Evolutionary conservation across 352 stramenopile species (phyloP).

Genomic region (Phytophthora multivora): DNA sequence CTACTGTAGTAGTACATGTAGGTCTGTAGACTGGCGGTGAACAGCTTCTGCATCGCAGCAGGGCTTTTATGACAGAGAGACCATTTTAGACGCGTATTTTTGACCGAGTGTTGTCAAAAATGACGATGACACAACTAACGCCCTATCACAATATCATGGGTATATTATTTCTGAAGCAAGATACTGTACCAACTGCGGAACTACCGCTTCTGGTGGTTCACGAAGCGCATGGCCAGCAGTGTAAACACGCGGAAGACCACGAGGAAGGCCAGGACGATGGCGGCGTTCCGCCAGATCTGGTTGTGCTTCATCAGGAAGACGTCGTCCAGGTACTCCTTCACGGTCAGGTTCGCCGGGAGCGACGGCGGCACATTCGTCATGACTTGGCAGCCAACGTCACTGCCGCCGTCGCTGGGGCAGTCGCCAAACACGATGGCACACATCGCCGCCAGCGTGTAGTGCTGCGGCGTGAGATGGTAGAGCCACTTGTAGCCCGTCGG

Average conservation of each 20-base stretch:
- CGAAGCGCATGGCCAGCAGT: conserved; percentile 21
- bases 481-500: conserved; percentile 21
- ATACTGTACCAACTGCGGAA: background rate
- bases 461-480: conserved; percentile 21
- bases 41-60: no score
- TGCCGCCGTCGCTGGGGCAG: conserved; percentile 6
- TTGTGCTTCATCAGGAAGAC: conserved; percentile 36
- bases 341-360: conserved; percentile 14
- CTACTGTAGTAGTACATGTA: no score
- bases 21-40: no score
- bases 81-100: background rate
- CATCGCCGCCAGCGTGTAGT: conserved; percentile 11
- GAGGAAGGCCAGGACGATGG: conserved; percentile 19
- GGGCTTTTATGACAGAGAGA: no score
- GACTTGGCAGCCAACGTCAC: conserved; percentile 24
- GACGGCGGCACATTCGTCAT: conserved; percentile 32
- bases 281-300: conserved; percentile 4
- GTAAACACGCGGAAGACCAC: conserved; percentile 25
- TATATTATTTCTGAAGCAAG: background rate
- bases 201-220: conserved; percentile 36
- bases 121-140: background rate
- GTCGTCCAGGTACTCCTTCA: conserved; percentile 32
- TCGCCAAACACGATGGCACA: conserved; percentile 9
- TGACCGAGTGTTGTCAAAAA: background rate
- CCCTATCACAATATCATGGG: background rate